Evolutionary conservation across 2,329 filamentous ascomycete species (phyloP).

Genomic region (Nothophoma quercina): DNA sequence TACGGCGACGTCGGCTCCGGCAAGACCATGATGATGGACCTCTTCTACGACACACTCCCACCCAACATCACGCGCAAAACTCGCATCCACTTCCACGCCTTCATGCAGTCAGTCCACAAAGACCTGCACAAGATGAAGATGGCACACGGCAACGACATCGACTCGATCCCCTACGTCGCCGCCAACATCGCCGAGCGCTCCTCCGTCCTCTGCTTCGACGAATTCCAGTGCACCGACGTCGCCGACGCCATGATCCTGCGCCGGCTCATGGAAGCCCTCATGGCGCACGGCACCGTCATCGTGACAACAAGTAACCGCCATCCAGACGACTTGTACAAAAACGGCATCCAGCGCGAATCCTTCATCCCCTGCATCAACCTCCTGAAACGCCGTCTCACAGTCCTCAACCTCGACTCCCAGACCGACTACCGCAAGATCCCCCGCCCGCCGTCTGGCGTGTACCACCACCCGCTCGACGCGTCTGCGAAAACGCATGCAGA

Average conservation of each 20-base stretch:
- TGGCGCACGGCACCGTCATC: slow-evolving; percentile 96
- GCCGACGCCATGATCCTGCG: slow-evolving; percentile 98
- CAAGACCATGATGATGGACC: slow-evolving; percentile 99
- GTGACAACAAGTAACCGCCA: slow-evolving; percentile 98
- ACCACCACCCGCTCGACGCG: slow-evolving; percentile 84
- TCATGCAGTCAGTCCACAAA: slow-evolving; percentile 98
- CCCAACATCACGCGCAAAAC: slow-evolving; percentile 80
- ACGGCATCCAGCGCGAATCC: slow-evolving; percentile 93
- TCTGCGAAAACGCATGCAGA: slow-evolving; percentile 82
- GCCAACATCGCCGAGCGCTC: slow-evolving; percentile 89
- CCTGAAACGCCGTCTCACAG: slow-evolving; percentile 80
- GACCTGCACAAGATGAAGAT: slow-evolving; percentile 90
- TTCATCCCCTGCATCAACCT: slow-evolving; percentile 96
- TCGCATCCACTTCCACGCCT: slow-evolving; percentile 98
- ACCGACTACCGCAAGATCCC: slow-evolving; percentile 99
- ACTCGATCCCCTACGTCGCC: slow-evolving; percentile 89
- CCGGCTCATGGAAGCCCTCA: slow-evolving; percentile 84
- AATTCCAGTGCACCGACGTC: slow-evolving; percentile 98
- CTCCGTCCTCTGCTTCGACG: slow-evolving; percentile 94
- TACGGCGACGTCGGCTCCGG: slow-evolving; percentile 96
- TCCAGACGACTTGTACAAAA: slow-evolving; percentile 95
- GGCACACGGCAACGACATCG: slow-evolving; percentile 85
- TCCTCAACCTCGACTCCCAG: slow-evolving; percentile 92
- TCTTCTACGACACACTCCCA: slow-evolving; percentile 94
- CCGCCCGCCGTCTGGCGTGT: slow-evolving; percentile 89